Base-by-base conservation (phyloP, 164 flowering plant species). In the Chimonanthus praecox region DNA sequence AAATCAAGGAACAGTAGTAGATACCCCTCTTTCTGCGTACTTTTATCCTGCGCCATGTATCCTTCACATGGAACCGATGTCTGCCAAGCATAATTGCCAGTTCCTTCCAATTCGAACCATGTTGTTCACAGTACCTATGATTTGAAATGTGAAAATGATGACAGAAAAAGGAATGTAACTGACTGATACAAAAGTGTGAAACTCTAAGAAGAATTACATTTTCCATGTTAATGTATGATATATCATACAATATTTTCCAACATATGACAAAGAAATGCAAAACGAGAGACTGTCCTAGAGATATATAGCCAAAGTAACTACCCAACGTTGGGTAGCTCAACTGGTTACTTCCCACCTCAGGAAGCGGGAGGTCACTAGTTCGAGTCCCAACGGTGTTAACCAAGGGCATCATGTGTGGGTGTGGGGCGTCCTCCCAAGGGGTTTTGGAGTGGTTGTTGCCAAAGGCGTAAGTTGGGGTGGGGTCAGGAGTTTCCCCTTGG, bases 21-120 rank as follows among this genome's bases (percentile, higher is more conserved):
- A 47, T 18, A 78, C 83, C 84, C 49, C 13, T 82, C 67, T 80
- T 88, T 70, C 80, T 71, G 13, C 77, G 54, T n/a, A 75, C 15
- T 60, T 74, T 86, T 54, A 84, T 78, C 75, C 89, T 82, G 13
- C 91, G 87, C 86, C 86, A 90, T 43, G 86, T 43, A 80, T 88
- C 91, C 75, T 88, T 89, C 65, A 88, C 85, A 77, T 90, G 92
- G 61, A 67, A 0, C 75, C 90, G 74, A 73, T 85, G 79, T 73
- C 83, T 92, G 45, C 88, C 89, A 66, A 87, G 82, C 16, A 46
- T 76, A 5, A 74, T 80, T 15, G 84, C 89, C 72, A 90, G 5
- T 6, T 0, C 21, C 76, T 49, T 87, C 97, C 92, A 90, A 6
- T 88, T 49, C 20, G 85, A 1, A 51, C 97, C 94, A 74, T 86